Conservation (phyloP, 2,329 filamentous ascomycete species). For the Arthrobotrys entomopaga region DNA sequence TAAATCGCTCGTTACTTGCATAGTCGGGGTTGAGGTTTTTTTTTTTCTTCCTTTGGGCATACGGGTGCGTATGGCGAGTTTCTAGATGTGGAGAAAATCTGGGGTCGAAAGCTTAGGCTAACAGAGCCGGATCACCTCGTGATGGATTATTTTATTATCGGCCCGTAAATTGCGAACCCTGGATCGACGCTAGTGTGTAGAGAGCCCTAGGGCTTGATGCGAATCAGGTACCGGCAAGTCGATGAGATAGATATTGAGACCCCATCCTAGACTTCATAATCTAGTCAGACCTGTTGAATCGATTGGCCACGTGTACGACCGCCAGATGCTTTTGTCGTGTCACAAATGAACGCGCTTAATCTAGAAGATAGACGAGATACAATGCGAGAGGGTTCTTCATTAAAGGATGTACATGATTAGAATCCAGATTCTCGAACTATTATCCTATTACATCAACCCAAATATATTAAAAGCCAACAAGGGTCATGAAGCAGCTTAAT, state of each 20-base stretch:
- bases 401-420: not conserved
- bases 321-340: too few relatives aligned
- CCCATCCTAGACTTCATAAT: too few relatives aligned
- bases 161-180: constrained; percentile 16
- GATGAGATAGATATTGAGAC: too few relatives aligned
- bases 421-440: constrained; percentile 12
- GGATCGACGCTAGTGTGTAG: constrained; percentile 2
- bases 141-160: constrained; percentile 14
- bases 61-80: not conserved
- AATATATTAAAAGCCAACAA: not conserved
- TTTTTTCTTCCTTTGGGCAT: not conserved
- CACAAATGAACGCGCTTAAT: too few relatives aligned
- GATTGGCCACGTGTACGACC: too few relatives aligned
- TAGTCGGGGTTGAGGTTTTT: not conserved
- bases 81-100: not conserved
- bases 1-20: not conserved
- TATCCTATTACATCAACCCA: not conserved
- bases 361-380: too few relatives aligned
- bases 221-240: too few relatives aligned
- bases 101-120: not conserved
- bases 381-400: not conserved
- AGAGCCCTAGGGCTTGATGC: too few relatives aligned
- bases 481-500: constrained; percentile 12
- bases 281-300: too few relatives aligned
- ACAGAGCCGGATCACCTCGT: not conserved